Percentiles rank a stretch among this genome's conserved stretches.
phyloP scores from a whole-genome alignment of 148 eudicot species.

The Vaccinium darrowii region DNA sequence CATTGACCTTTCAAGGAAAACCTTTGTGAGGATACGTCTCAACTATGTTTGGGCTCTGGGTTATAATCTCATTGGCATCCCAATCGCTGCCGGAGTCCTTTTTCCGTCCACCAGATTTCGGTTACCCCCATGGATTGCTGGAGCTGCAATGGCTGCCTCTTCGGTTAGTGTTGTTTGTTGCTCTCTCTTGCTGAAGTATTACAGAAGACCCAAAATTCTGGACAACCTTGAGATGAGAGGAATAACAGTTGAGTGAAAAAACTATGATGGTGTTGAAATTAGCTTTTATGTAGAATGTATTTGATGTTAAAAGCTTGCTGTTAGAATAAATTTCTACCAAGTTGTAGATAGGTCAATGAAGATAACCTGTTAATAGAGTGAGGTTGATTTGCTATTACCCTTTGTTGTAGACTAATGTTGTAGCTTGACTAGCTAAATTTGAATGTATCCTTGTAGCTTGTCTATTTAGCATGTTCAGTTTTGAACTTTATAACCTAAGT shows the following conservation, averaged over 20 bases:
- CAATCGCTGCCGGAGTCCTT: conserved; percentile 82
- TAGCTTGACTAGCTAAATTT: background rate
- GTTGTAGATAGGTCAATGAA: background rate
- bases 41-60: conserved; percentile 95
- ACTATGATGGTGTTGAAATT: background rate
- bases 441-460: background rate
- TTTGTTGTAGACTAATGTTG: background rate
- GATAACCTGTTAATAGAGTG: background rate
- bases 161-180: conserved; percentile 96
- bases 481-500: background rate
- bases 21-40: conserved; percentile 75
- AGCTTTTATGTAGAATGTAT: background rate
- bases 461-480: background rate
- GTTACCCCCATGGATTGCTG: conserved; percentile 95
- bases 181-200: conserved; percentile 83
- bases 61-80: conserved; percentile 81
- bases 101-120: conserved; percentile 74
- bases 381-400: background rate
- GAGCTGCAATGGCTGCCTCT: conserved; percentile 99
- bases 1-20: conserved; percentile 87
- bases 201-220: conserved; percentile 65
- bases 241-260: conserved; percentile 46
- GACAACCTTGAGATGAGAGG: conserved; percentile 51
- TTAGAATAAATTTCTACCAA: background rate
- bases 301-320: background rate